Conservation (phyloP, 2,329 filamentous ascomycete species). For the Leptographium lundbergii region DNA sequence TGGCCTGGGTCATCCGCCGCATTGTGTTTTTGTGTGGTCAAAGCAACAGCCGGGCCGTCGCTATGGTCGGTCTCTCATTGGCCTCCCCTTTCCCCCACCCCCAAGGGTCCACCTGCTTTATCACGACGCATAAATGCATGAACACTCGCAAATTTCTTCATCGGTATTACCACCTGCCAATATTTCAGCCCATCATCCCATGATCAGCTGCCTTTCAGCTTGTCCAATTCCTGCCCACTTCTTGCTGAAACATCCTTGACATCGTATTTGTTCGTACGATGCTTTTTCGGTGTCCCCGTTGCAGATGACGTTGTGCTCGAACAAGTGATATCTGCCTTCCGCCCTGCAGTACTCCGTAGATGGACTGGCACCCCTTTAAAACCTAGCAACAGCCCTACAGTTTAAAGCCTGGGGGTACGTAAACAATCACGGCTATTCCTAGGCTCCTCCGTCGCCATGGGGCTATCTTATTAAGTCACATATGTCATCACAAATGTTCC, state of each 20-base stretch:
- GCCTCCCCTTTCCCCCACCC: neutral
- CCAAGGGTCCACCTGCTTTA: neutral
- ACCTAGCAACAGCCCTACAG: no score
- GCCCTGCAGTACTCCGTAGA: no score
- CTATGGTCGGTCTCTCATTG: neutral
- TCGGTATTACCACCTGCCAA: conserved; percentile 2
- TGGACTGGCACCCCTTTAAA: no score
- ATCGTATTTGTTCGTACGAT: neutral
- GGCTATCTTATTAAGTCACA: no score
- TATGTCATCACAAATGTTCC: no score
- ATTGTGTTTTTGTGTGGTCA: neutral
- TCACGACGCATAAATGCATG: conserved; percentile 12
- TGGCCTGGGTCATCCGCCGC: neutral
- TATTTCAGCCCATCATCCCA: neutral
- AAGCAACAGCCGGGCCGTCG: neutral
- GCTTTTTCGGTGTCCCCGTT: neutral
- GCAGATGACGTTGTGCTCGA: no score
- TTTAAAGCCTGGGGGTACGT: no score
- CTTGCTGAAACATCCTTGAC: neutral
- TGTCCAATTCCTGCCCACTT: neutral
- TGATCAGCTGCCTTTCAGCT: neutral
- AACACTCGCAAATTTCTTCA: conserved; percentile 11
- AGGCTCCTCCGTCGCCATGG: no score
- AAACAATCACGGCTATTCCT: no score
- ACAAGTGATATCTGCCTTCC: no score